Base-by-base conservation (phyloP, 306 rosid species). In the Myrica gale region DNA sequence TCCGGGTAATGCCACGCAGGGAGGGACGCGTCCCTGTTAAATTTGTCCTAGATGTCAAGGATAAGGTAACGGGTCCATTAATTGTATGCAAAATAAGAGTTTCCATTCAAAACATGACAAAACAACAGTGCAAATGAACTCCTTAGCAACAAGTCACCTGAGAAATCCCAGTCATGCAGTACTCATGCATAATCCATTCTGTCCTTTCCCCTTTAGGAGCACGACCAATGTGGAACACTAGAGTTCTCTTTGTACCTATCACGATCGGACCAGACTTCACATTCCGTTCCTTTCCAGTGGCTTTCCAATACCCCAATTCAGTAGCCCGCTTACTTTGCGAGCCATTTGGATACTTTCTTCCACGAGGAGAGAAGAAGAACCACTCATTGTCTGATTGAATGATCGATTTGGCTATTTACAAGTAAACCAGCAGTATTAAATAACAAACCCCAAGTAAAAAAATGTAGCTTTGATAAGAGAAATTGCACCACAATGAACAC, bases 121-220 rank as follows among this genome's bases (percentile, higher is more conserved):
- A 4, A 66, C 37, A 19, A 45, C 7, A 51, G 50, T 50, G 10
- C 52, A 39, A 13, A 9, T 44, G 3, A 21, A 21, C 26, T 43
- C 16, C 51, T 21, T 56, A 42, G 58, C 68, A 37, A 79, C 43
- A 69, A 79, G 21, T 82, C 75, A 89, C 98, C 93, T 90, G 99
- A 55, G 96, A 80, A 79, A 82, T 90, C 72, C 86, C 96, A 11
- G 57, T 83, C 79, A 88, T 54, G 84, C 92, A 89, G 66, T 95
- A 95, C 72, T 95, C 98, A 5, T 95, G 97, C 97, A 95, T 88
- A 46, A 95, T 92, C 98, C 98, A 95, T 80, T 92, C 97, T 5
- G 98, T 95, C 52, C 98, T 86, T 68, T 95, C 97, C 19, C 96
- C 98, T 84, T 86, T 95, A 0, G 98, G 98, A 7, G 98, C 97